A percentile compares a stretch with the other conserved stretches of the same genome.
phyloP scores from a whole-genome alignment of 1,139 yeast species.

The Hyphopichia khmerensis region DNA sequence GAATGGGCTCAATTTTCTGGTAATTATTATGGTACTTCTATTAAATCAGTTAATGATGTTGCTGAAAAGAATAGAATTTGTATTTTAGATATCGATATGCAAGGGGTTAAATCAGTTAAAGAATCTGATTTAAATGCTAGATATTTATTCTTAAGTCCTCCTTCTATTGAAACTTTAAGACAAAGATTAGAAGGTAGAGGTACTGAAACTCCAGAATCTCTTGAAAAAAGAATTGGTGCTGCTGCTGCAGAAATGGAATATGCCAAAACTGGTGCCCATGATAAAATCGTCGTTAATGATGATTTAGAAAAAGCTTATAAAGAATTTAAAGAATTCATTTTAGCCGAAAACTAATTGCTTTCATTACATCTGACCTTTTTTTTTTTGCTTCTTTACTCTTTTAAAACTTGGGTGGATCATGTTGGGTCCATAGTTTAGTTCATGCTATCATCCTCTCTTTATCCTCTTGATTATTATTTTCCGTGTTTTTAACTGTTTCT shows the following conservation, averaged over 20 bases:
- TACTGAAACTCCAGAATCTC: constrained; percentile 85
- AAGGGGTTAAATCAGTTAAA: constrained; percentile 94
- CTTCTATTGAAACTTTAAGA: constrained; percentile 75
- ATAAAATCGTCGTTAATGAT: constrained; percentile 83
- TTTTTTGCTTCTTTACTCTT: neutral
- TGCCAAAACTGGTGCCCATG: constrained; percentile 90
- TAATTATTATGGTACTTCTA: constrained; percentile 92
- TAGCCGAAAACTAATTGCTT: constrained; percentile 24
- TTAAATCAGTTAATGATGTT: constrained; percentile 80
- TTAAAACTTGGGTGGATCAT: constrained; percentile 1
- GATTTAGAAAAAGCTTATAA: constrained; percentile 84
- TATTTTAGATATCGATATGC: constrained; percentile 96
- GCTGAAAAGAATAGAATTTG: constrained; percentile 66
- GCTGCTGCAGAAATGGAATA: constrained; percentile 87
- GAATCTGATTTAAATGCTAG: constrained; percentile 78
- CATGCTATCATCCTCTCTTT: neutral
- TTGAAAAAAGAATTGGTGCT: constrained; percentile 79
- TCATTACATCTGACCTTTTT: neutral
- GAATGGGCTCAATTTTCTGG: constrained; percentile 99
- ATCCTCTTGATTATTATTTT: neutral
- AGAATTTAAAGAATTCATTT: constrained; percentile 75
- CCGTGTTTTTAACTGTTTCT: neutral
- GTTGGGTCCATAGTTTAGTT: constrained; percentile 2
- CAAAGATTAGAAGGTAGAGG: constrained; percentile 83
- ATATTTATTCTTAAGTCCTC: constrained; percentile 87